Evolutionary conservation across 495 filamentous ascomycete species (phyloP).

Genomic region (Penicillium antarcticum): DNA sequence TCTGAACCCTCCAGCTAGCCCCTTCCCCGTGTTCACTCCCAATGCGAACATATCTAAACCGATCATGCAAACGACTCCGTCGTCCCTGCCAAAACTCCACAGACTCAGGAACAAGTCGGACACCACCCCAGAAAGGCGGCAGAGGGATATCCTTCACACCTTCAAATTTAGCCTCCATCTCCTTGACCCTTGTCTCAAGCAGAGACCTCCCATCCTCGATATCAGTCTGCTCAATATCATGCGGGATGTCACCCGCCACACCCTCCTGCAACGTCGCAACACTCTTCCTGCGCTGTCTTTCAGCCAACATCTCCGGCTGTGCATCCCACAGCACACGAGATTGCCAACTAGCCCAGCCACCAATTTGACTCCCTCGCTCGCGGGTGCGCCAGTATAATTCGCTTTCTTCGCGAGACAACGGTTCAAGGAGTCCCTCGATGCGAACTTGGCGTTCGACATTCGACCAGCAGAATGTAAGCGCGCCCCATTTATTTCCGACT

Average conservation of each 20-base stretch:
- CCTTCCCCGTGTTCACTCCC: constrained; percentile 50
- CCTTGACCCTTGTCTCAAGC: constrained; percentile 65
- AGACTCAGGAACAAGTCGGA: constrained; percentile 78
- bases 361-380: constrained; percentile 75
- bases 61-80: constrained; percentile 84
- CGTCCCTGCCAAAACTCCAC: constrained; percentile 97
- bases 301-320: constrained; percentile 23
- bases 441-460: constrained; percentile 80
- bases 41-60: constrained; percentile 75
- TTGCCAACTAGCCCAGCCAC: constrained; percentile 92
- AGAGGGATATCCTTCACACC: constrained; percentile 76
- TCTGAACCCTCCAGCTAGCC: constrained; percentile 42
- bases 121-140: constrained; percentile 91
- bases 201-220: constrained; percentile 60
- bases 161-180: constrained; percentile 70
- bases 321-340: constrained; percentile 61
- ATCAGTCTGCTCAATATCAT: constrained; percentile 60
- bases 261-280: constrained; percentile 35
- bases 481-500: constrained; percentile 42
- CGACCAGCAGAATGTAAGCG: constrained; percentile 52
- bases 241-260: constrained; percentile 29
- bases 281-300: constrained; percentile 29
- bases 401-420: constrained; percentile 68
- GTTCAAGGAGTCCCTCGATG: constrained; percentile 71
- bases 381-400: constrained; percentile 85